Base-by-base conservation (phyloP, 495 filamentous ascomycete genomes). In the Penicillium lividum region DNA sequence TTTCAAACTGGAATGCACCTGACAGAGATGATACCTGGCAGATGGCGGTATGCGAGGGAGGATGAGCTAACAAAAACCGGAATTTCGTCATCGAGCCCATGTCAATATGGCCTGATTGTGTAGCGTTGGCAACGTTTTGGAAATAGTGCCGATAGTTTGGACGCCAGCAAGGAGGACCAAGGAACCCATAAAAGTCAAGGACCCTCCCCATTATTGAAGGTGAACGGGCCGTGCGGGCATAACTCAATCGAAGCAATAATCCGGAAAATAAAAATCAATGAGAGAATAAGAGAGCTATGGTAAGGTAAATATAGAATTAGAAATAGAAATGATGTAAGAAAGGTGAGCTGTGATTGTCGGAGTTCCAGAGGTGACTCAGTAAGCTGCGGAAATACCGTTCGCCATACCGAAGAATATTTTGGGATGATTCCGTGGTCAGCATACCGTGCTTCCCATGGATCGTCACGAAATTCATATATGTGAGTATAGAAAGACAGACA, bases 1-100 rank as follows among this genome's bases (percentile, higher is more conserved):
- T 8, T 49, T 49, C 46, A 7, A 15, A 49, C 46, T 49, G 46
- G 46, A 49, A 49, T 49, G 46, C 46, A 49, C 31, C 16, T 46
- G 43, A 46, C 46, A 49, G 46, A 49, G 46, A 33, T 31, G 13
- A 46, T 27, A 46, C 43, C 25, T 46, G 43, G 8, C 43, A 7
- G 27, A 18, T 46, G 43, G 43, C 18, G 43, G 43, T 46, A 46
- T 46, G 43, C 38, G 38, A 40, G 38, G 38, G 38, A 40, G 38
- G 13, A 13, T 40, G n/a, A 40, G 38, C 38, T 5, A 15, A 2
- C 38, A 40, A n/a, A 40, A 40, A 40, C 15, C 38, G 4, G 46
- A n/a, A 49, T 30, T 27, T 30, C 28, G 46, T 49, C 46, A 49
- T 49, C 10, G n/a, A 31, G 27, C 22, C 22, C 22, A 27, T 49